phyloP scores from a whole-genome alignment of 108 stramenopile species.

The Cylindrotheca fusiformis region DNA sequence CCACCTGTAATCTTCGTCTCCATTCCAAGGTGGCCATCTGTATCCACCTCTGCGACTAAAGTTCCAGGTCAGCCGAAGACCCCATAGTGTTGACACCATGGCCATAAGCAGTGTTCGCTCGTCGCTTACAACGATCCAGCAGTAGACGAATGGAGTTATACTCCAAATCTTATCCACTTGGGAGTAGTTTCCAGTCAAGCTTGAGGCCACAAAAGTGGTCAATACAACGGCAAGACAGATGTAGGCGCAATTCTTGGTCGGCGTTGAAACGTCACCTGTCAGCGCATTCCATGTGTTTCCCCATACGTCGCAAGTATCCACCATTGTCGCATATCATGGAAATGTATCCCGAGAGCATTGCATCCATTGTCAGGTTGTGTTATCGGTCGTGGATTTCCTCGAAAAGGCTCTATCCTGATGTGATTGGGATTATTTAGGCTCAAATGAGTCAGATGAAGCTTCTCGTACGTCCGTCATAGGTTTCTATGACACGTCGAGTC shows the following conservation, averaged over 20 bases:
- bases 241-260: neutral
- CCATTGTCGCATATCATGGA: conserved; percentile 88
- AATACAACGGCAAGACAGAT: neutral
- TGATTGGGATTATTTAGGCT: no score
- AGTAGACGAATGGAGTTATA: conserved; percentile 62
- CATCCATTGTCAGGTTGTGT: no score
- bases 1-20: conserved; percentile 86
- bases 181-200: conserved; percentile 46
- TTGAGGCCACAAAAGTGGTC: conserved; percentile 37
- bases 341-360: no score
- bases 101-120: conserved; percentile 58
- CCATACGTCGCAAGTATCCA: conserved; percentile 29
- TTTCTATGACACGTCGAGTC: no score
- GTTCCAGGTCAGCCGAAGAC: conserved; percentile 68
- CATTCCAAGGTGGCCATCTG: conserved; percentile 51
- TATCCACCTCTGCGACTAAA: conserved; percentile 79
- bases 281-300: neutral
- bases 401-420: no score
- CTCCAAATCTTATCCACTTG: conserved; percentile 81
- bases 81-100: conserved; percentile 63
- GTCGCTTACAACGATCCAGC: conserved; percentile 60
- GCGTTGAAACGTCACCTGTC: neutral
- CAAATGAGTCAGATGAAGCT: no score
- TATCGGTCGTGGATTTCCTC: no score
- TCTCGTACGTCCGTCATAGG: no score